Base-by-base conservation (phyloP, 2,329 filamentous ascomycete genomes). In the Diaporthe humulicola region DNA sequence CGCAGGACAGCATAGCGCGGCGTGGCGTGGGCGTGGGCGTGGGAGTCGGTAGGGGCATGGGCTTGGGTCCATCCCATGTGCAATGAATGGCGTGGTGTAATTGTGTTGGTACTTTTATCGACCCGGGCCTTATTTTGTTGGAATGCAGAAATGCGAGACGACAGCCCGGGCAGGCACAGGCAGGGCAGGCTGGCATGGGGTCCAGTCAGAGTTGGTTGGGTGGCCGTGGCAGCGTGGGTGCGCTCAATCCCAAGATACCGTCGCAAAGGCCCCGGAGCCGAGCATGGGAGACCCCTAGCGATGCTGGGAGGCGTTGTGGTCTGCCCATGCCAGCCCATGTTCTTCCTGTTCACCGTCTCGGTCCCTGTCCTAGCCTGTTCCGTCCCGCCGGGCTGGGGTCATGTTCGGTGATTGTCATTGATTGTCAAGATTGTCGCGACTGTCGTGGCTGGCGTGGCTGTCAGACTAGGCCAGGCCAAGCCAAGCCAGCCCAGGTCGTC, bases 101-200 rank as follows among this genome's bases (percentile, higher is more conserved):
- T 48, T 58, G n/a, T 15, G 45, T 8, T 40, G 64, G 64, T 72
- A 72, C 70, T 72, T 72, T 72, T 71, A 71, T 71, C 69, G 30
- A 56, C n/a, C n/a, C n/a, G 33, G 57, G 54, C 12, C 38, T 45
- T 64, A 30, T 52, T 40, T 40, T 30, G 30, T 15, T 50, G 58
- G 45, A 61, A 42, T 40, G 45, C 33, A 28, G 22, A 70, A 15
- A 58, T 45, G 52, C 36, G 38, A 70, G 38, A 70, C 28, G 67
- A 25, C 33, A 40, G 25, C 17, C 66, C 4, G 50, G 33, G 3
- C 33, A 12, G 64, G n/a, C 64, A 28, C 64, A 28, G 64, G 64
- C 64, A 69, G 36, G 12, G 6, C 38, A 38, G 38, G 38, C 38
- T 38, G 6, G 38, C 7, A 52, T 52, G n/a, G 48, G 48, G 9